Percentiles rank a stretch among this genome's conserved stretches.
These are phyloP conservation scores for Globisporangium sylvaticum DNA, from an alignment of 352 stramenopile species.

Conservation along the genomic window DNA sequence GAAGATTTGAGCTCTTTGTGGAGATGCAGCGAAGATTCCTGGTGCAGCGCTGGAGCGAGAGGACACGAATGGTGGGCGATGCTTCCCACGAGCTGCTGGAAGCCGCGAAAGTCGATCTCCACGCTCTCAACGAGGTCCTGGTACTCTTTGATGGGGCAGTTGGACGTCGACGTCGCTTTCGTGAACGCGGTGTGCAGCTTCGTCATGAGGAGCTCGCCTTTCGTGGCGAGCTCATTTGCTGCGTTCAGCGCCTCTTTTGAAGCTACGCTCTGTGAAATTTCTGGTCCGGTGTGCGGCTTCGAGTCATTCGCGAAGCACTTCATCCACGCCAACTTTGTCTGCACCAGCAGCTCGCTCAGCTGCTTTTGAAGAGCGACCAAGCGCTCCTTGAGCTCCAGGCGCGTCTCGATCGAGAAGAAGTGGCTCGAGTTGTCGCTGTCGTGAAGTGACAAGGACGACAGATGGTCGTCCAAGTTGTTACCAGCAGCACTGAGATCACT, in stretches of 20 bases:
- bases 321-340: slow-evolving; percentile 62
- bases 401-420: slow-evolving; percentile 63
- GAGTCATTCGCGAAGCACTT: slow-evolving; percentile 32
- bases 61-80: slow-evolving; percentile 18
- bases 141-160: slow-evolving; percentile 36
- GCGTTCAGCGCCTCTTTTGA: neutral
- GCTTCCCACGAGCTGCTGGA: slow-evolving; percentile 32
- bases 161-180: slow-evolving; percentile 25
- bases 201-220: slow-evolving; percentile 36
- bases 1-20: neutral
- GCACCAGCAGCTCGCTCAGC: slow-evolving; percentile 40
- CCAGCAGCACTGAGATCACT: neutral
- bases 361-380: slow-evolving; percentile 34
- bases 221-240: slow-evolving; percentile 33
- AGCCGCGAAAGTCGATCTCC: slow-evolving; percentile 32
- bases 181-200: slow-evolving; percentile 39
- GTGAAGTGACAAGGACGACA: slow-evolving; percentile 1
- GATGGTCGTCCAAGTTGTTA: neutral
- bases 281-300: neutral
- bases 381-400: slow-evolving; percentile 41
- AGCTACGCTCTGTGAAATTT: neutral
- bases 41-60: neutral
- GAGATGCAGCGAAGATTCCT: neutral
- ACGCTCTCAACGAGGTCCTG: slow-evolving; percentile 40
- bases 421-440: slow-evolving; percentile 27